Conservation (phyloP, 2,329 filamentous ascomycete species). For the Didymosphaeria variabile region DNA sequence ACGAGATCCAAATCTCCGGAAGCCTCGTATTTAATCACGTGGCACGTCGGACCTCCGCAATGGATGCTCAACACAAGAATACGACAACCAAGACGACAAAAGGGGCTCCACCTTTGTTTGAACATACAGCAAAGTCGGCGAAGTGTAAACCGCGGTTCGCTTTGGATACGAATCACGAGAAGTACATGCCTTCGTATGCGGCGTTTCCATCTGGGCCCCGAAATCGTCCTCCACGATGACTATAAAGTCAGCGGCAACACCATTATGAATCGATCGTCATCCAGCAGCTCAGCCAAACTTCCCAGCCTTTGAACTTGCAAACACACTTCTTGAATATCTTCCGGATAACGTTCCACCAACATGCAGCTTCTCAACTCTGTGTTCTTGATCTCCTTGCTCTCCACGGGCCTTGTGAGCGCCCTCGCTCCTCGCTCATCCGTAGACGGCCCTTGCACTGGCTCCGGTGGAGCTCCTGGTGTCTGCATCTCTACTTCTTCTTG, state of each 20-base stretch:
- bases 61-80: constrained; percentile 1
- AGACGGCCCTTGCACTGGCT: constrained; percentile 12
- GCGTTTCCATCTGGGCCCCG: neutral
- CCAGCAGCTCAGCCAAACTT: neutral
- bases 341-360: neutral
- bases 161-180: constrained; percentile 12
- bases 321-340: neutral
- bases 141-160: neutral
- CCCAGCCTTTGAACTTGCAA: neutral
- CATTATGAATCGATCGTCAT: neutral
- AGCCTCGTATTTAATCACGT: constrained; percentile 13
- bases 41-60: constrained; percentile 9
- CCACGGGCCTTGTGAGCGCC: constrained; percentile 13
- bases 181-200: neutral
- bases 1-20: constrained; percentile 14
- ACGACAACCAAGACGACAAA: neutral
- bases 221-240: neutral
- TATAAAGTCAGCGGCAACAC: constrained; percentile 6
- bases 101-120: constrained; percentile 1
- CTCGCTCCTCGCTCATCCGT: constrained; percentile 15
- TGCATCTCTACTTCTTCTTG: constrained; percentile 16
- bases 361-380: constrained; percentile 14
- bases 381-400: constrained; percentile 9
- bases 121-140: neutral
- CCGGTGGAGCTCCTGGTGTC: constrained; percentile 9